phyloP scores from a whole-genome alignment of 148 eudicot species.

The Arctostaphylos glauca region DNA sequence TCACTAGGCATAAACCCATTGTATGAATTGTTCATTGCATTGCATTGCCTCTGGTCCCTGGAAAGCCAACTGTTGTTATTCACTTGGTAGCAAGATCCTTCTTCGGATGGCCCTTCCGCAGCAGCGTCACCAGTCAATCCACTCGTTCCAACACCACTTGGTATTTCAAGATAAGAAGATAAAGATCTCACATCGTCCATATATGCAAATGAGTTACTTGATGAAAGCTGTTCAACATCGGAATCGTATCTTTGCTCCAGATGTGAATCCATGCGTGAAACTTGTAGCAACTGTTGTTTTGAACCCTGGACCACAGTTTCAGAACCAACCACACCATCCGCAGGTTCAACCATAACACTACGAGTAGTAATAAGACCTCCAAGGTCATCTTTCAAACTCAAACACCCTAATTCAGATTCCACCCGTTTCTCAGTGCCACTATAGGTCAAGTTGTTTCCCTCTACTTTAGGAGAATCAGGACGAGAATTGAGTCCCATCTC shows the following conservation, averaged over 20 bases:
- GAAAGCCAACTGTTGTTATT: constrained; percentile 67
- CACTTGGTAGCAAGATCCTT: constrained; percentile 73
- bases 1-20: constrained; percentile 58
- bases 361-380: constrained; percentile 28
- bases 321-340: constrained; percentile 38
- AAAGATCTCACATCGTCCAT: constrained; percentile 45
- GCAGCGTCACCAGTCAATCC: constrained; percentile 43
- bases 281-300: constrained; percentile 45
- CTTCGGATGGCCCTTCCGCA: constrained; percentile 92
- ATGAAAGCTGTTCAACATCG: constrained; percentile 43
- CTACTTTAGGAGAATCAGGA: constrained; percentile 40
- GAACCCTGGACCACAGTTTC: constrained; percentile 26
- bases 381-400: constrained; percentile 41
- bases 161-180: constrained; percentile 54
- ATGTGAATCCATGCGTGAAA: constrained; percentile 38
- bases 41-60: constrained; percentile 54
- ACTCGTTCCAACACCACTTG: constrained; percentile 37
- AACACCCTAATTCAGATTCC: constrained; percentile 44
- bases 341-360: constrained; percentile 33
- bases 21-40: constrained; percentile 51
- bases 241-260: constrained; percentile 39
- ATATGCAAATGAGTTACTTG: constrained; percentile 42
- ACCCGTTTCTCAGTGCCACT: constrained; percentile 35
- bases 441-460: constrained; percentile 43
- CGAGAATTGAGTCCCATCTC: constrained; percentile 33